Base-by-base conservation (phyloP, 2,329 filamentous ascomycete genomes). In the Apiospora koreana region DNA sequence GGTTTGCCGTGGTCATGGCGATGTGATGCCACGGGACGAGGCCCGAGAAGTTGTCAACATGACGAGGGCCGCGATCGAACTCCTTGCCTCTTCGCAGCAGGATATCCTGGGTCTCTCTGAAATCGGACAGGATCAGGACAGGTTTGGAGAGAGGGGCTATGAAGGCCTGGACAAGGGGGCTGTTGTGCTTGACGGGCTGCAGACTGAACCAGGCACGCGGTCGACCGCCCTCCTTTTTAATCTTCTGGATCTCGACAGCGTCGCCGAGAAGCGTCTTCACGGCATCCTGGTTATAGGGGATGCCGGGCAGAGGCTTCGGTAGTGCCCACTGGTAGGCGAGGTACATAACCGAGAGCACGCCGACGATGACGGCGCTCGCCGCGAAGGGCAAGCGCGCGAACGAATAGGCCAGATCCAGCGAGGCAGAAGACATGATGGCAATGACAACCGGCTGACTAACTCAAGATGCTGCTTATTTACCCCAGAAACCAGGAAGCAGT, bases 91-190 rank as follows among this genome's bases (percentile, higher is more conserved):
- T 74, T 0, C 78, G 76, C 8, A 77, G 71, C 31, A 76, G 70
- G 21, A 82, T 78, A 62, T 81, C 80, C 21, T 79, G 73, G 9
- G 75, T 73, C 69, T 80, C 78, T 5, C 75, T 72, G 50, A 77
- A 79, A 70, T 80, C 77, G 16, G 78, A 74, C 7, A 82, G 68
- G 28, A 81, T 72, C n/a, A 81, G 73, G 14, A 72, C 76, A 3
- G 80, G 79, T 68, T 73, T 73, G 41, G 75, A 72, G 64, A 80
- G 75, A 0, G 80, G 80, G 41, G 73, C 71, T 3, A 81, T 67
- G 54, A 82, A 82, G 41, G 79, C 70, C 43, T 82, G 80, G 2
- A 75, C 70, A 14, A 82, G 69, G 3, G 79, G 77, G 2, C 69
- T 70, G 45, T 71, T 62, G 54, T 71, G 71, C 46, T 41, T 69